These are phyloP conservation scores for Aspergillus tanneri DNA, from an alignment of 2,329 filamentous ascomycete species.

Conservation along the genomic window DNA sequence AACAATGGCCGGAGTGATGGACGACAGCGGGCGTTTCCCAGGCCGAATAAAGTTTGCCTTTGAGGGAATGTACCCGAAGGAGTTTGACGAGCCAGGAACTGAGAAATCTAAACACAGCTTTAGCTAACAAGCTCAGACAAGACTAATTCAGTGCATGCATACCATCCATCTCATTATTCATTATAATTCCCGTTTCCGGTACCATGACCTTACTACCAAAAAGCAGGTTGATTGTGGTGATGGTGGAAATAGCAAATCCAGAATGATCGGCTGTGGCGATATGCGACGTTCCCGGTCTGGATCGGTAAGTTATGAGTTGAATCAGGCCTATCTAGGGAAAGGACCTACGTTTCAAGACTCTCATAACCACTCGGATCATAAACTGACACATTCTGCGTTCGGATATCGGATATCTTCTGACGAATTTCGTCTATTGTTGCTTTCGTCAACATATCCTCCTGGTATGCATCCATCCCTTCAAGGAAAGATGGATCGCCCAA, in stretches of 20 bases:
- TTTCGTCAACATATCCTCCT: conserved; percentile 66
- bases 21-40: conserved; percentile 78
- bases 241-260: conserved; percentile 76
- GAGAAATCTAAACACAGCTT: conserved; percentile 71
- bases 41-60: conserved; percentile 78
- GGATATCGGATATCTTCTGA: conserved; percentile 66
- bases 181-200: conserved; percentile 76
- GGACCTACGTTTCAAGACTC: conserved; percentile 58
- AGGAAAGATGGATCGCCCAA: conserved; percentile 83
- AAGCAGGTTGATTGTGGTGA: conserved; percentile 82
- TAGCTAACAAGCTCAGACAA: neutral
- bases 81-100: conserved; percentile 73
- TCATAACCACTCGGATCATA: conserved; percentile 72
- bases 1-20: conserved; percentile 75
- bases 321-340: neutral
- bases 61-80: conserved; percentile 80
- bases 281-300: conserved; percentile 53
- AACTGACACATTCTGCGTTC: conserved; percentile 67
- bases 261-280: conserved; percentile 65
- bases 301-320: neutral
- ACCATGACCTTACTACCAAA: conserved; percentile 80
- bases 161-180: conserved; percentile 63
- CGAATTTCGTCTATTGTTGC: conserved; percentile 61
- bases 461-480: conserved; percentile 59
- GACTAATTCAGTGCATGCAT: conserved; percentile 35